phyloP scores from a whole-genome alignment of 176 grass and related monocot genomes.

The Phyllostachys edulis region DNA sequence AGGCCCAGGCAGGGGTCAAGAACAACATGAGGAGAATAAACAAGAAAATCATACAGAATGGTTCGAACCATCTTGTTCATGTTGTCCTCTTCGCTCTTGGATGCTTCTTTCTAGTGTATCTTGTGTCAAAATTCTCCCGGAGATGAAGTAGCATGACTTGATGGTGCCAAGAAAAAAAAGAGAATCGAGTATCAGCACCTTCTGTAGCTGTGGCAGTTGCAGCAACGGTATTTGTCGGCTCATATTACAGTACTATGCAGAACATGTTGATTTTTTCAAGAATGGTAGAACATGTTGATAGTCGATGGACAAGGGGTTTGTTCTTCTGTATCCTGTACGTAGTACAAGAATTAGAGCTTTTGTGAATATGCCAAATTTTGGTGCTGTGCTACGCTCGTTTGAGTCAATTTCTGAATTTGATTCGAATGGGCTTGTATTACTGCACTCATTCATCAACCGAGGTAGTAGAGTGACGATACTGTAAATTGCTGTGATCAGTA shows the following conservation, averaged over 20 bases:
- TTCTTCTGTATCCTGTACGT: neutral
- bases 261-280: neutral
- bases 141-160: slow-evolving; percentile 39
- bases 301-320: neutral
- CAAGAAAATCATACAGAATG: slow-evolving; percentile 77
- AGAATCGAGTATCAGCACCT: neutral
- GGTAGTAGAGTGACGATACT: neutral
- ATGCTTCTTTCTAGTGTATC: slow-evolving; percentile 78
- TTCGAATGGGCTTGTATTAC: neutral
- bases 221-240: neutral
- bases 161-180: neutral
- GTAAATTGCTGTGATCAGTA: neutral
- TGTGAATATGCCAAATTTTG: neutral
- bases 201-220: neutral
- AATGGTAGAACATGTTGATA: neutral
- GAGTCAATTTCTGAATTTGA: neutral
- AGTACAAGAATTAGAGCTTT: neutral
- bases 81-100: slow-evolving; percentile 69
- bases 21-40: slow-evolving; percentile 93
- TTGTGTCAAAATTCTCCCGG: slow-evolving; percentile 65
- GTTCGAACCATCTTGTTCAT: slow-evolving; percentile 80
- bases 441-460: neutral
- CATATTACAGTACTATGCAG: neutral
- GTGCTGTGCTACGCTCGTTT: neutral
- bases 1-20: slow-evolving; percentile 81